Conservation (phyloP, 2,329 filamentous ascomycete species). For the Fusarium sp. region DNA sequence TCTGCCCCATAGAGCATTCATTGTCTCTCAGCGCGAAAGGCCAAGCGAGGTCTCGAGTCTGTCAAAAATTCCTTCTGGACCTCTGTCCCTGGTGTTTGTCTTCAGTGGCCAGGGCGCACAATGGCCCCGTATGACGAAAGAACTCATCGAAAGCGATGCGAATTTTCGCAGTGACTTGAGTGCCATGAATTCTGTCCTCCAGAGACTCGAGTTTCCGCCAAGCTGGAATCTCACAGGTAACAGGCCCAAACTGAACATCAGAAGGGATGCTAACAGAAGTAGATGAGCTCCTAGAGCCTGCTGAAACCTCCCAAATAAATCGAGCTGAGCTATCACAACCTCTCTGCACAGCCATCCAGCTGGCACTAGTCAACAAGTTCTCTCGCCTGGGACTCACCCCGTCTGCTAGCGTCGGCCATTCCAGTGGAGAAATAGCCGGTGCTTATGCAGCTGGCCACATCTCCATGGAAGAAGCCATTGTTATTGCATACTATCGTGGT, state of each 20-base stretch:
- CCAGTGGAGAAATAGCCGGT: conserved; percentile 22
- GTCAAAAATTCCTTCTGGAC: rapidly evolving
- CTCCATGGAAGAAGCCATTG: conserved; percentile 8
- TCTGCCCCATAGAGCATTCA: conserved; percentile 30
- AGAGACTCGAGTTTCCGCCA: background rate
- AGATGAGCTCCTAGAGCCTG: conserved; percentile 1
- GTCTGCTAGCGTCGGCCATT: conserved; percentile 11
- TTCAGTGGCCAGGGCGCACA: conserved; percentile 53
- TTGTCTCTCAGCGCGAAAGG: background rate
- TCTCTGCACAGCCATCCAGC: conserved; percentile 12
- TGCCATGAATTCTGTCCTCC: conserved; percentile 10
- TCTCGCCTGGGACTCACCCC: background rate
- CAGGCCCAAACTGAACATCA: background rate
- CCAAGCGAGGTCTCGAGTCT: conserved; percentile 17
- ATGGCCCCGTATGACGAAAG: conserved; percentile 46
- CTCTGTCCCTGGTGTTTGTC: conserved; percentile 2
- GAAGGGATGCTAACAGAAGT: background rate
- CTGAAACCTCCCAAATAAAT: background rate
- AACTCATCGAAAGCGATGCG: conserved; percentile 26
- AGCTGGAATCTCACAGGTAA: conserved; percentile 32
- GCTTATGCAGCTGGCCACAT: conserved; percentile 10
- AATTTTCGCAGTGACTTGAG: conserved; percentile 15
- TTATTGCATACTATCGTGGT: conserved; percentile 7
- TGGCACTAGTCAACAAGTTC: conserved; percentile 6
- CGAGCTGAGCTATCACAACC: conserved; percentile 13